A percentile compares a stretch with the other conserved stretches of the same genome.
Evolutionary conservation across 2,329 filamentous ascomycete species (phyloP).

Genomic region (Xylariales sp.): DNA sequence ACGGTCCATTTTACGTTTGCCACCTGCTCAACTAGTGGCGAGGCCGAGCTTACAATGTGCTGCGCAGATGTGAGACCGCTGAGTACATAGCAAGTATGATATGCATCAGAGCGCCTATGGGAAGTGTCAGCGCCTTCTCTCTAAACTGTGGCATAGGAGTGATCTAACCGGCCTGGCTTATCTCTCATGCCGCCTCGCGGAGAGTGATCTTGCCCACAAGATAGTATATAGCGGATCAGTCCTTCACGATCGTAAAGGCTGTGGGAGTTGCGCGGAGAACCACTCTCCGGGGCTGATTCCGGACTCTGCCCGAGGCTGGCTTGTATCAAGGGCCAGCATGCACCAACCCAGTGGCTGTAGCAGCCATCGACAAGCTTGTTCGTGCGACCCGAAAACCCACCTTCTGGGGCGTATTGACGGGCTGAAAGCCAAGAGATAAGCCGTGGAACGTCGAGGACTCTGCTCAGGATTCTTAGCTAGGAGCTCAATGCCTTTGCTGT

Average conservation of each 20-base stretch:
- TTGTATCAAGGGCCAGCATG: slow-evolving; percentile 89
- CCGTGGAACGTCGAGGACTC: slow-evolving; percentile 70
- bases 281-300: slow-evolving; percentile 14
- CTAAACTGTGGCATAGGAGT: background rate
- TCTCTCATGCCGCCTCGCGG: slow-evolving; percentile 79
- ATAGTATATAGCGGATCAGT: slow-evolving; percentile 82
- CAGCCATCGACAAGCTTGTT: slow-evolving; percentile 98
- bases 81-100: slow-evolving; percentile 90
- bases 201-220: slow-evolving; percentile 73
- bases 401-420: slow-evolving; percentile 85
- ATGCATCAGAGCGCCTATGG: slow-evolving; percentile 70
- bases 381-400: slow-evolving; percentile 86
- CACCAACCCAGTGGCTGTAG: slow-evolving; percentile 97
- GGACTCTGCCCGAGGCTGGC: slow-evolving; percentile 60
- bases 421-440: slow-evolving; percentile 85
- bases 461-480: slow-evolving; percentile 30
- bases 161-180: slow-evolving; percentile 80
- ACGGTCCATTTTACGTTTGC: slow-evolving; percentile 32
- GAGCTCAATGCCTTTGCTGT: slow-evolving; percentile 25
- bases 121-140: slow-evolving; percentile 1
- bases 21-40: slow-evolving; percentile 34
- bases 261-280: slow-evolving; percentile 20
- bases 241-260: slow-evolving; percentile 71
- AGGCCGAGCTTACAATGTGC: slow-evolving; percentile 46
- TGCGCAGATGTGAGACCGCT: slow-evolving; percentile 80